Evolutionary conservation across 106 monocot species (phyloP), one percentile per base, ranked within the genome.

Genomic region (Dioscorea alata): DNA sequence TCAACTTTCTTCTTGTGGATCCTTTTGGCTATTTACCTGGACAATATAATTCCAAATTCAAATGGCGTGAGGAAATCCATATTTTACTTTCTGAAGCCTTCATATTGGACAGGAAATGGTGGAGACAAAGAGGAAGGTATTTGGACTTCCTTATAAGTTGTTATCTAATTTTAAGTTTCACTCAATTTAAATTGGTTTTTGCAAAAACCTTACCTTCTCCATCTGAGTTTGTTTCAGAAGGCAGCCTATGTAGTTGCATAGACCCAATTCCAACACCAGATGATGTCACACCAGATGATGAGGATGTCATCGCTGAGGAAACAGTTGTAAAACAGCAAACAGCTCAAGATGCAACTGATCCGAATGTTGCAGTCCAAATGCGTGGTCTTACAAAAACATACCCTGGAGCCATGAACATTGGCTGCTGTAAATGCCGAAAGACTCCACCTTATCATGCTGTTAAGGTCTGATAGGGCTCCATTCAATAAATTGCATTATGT

Each of bases 261-360:
- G 67, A 82, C 57, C 84, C 95, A 12, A 71, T 72, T 71, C 88
- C 88, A 31, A 68, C 83, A 60, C 20, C 63, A n/a, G 84, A 88
- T n/a, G 80, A 88, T 76, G 73, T 78, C 58, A 57, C 65, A 73
- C 86, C 88, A 76, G 83, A 77, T 81, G 95, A 96, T 66, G 88
- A 96, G 71, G 95, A 91, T 80, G 91, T 96, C 60, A 76, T 91
- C 69, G 82, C 82, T 56, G 91, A 96, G 69, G 88, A 96, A 75
- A 78, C 63, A 16, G 28, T 8, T 33, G 88, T 96, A 23, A 96
- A 79, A 69, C 73, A 65, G 15, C 81, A 79, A 84, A 71, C 68
- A 50, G 33, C 64, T 63, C 71, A 71, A 31, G 35, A 23, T 33
- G 78, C 74, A 17, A 10, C 66, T 12, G 84, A 85, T 72, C 62